Percentiles rank a stretch among this genome's conserved stretches.
phyloP scores from a whole-genome alignment of 2,329 filamentous ascomycete species.

The Diaporthe humulicola region DNA sequence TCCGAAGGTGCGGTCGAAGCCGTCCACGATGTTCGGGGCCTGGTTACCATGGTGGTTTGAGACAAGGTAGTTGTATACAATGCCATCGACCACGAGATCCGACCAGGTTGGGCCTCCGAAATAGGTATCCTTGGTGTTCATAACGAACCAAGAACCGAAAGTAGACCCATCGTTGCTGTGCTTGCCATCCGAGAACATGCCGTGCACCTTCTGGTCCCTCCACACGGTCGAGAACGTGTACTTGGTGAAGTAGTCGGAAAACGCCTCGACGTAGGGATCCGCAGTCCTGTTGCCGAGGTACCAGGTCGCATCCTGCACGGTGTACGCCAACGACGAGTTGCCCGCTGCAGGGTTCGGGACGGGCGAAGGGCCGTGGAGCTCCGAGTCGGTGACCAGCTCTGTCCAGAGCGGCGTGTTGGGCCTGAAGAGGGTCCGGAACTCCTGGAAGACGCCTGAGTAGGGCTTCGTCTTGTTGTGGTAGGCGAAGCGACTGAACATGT shows the following conservation, averaged over 20 bases:
- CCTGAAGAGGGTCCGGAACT: constrained; percentile 72
- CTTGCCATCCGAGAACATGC: constrained; percentile 56
- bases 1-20: constrained; percentile 75
- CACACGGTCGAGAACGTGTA: constrained; percentile 73
- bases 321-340: constrained; percentile 55
- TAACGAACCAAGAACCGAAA: constrained; percentile 73
- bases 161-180: constrained; percentile 62
- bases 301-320: constrained; percentile 75
- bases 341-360: constrained; percentile 51
- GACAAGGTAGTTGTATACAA: constrained; percentile 74
- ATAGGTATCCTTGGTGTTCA: constrained; percentile 75
- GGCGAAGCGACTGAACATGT: constrained; percentile 70
- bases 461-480: constrained; percentile 71
- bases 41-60: constrained; percentile 75
- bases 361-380: constrained; percentile 67
- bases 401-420: constrained; percentile 73
- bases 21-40: constrained; percentile 73
- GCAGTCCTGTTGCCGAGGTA: constrained; percentile 66
- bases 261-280: constrained; percentile 67
- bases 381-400: constrained; percentile 69
- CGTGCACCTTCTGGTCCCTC: constrained; percentile 70
- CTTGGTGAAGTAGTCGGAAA: constrained; percentile 75
- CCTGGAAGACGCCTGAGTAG: constrained; percentile 69
- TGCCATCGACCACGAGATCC: constrained; percentile 73
- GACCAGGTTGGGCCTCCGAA: constrained; percentile 73